phyloP scores from a whole-genome alignment of 2,329 filamentous ascomycete species.

The Stagonosporopsis rhizophila region DNA sequence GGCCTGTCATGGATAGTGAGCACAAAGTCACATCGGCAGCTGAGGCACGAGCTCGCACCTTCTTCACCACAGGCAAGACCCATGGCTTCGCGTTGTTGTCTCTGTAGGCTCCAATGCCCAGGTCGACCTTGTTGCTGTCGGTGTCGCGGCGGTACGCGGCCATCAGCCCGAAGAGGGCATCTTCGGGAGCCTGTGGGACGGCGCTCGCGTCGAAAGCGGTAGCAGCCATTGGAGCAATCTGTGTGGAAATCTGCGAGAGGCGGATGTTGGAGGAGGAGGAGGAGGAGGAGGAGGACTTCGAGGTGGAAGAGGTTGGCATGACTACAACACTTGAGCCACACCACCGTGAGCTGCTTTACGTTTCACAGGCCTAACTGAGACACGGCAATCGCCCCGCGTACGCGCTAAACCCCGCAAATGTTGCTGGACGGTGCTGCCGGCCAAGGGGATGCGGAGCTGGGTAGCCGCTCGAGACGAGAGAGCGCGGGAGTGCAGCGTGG shows the following conservation, averaged over 20 bases:
- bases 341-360: slow-evolving; percentile 30
- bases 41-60: slow-evolving; percentile 65
- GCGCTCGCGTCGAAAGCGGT: slow-evolving; percentile 77
- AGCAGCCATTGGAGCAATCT: slow-evolving; percentile 69
- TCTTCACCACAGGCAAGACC: slow-evolving; percentile 94
- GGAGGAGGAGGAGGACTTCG: slow-evolving; percentile 24
- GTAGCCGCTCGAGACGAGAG: slow-evolving; percentile 18
- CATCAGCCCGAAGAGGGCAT: slow-evolving; percentile 93
- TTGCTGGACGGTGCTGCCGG: slow-evolving; percentile 18
- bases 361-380: slow-evolving; percentile 32
- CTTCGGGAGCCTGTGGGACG: slow-evolving; percentile 91
- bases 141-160: slow-evolving; percentile 84
- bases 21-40: slow-evolving; percentile 1
- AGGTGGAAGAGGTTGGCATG: slow-evolving; percentile 32
- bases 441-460: slow-evolving; percentile 30
- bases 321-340: slow-evolving; percentile 19
- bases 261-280: slow-evolving; percentile 47
- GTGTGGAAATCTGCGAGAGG: slow-evolving; percentile 66
- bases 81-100: slow-evolving; percentile 96
- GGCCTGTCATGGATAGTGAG: slow-evolving; percentile 65
- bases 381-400: slow-evolving; percentile 23
- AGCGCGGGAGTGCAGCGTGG: slow-evolving; percentile 12
- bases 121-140: slow-evolving; percentile 81
- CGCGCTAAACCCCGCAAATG: slow-evolving; percentile 39
- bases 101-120: slow-evolving; percentile 94